A percentile compares a stretch with the other conserved stretches of the same genome.
Conservation (phyloP, 257 asterid genomes). For the Eucommia ulmoides region DNA sequence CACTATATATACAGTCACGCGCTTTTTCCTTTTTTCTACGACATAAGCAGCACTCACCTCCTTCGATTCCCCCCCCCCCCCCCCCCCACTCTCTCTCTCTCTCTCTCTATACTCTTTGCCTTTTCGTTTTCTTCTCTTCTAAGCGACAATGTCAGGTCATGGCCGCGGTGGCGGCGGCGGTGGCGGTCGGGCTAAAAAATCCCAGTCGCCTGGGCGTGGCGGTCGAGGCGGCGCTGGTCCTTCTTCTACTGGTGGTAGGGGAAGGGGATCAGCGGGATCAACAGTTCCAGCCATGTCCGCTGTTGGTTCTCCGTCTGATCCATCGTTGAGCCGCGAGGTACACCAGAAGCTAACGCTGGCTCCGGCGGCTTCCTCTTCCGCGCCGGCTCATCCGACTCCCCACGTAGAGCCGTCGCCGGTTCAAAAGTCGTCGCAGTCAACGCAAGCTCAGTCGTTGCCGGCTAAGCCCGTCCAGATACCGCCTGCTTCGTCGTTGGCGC, state of each 20-base stretch:
- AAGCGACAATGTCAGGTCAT: constrained; percentile 9
- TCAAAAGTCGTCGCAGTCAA: background rate
- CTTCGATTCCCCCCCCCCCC: background rate
- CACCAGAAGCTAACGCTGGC: constrained; percentile 26
- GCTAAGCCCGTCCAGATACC: constrained; percentile 7
- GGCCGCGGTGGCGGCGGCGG: constrained; percentile 14
- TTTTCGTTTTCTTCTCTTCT: background rate
- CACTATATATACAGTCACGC: too few relatives aligned
- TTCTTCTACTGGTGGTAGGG: background rate
- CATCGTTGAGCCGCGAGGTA: constrained; percentile 14
- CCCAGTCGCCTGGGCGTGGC: background rate
- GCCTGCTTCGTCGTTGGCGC: constrained; percentile 34
- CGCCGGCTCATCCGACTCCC: constrained; percentile 1
- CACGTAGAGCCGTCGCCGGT: background rate
- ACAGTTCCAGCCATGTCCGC: background rate
- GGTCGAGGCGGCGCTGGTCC: constrained; percentile 23
- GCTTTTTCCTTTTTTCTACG: too few relatives aligned
- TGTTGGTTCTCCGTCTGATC: constrained; percentile 7
- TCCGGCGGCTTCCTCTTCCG: constrained; percentile 8
- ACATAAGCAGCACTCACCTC: too few relatives aligned
- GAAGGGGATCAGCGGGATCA: background rate
- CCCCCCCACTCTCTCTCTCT: background rate
- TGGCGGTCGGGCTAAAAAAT: constrained; percentile 2
- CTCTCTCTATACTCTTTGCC: background rate
- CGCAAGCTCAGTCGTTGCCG: too few relatives aligned